These are phyloP conservation scores for Beta corolliflora DNA, from an alignment of 179 eudicot genomes.

Conservation along the genomic window DNA sequence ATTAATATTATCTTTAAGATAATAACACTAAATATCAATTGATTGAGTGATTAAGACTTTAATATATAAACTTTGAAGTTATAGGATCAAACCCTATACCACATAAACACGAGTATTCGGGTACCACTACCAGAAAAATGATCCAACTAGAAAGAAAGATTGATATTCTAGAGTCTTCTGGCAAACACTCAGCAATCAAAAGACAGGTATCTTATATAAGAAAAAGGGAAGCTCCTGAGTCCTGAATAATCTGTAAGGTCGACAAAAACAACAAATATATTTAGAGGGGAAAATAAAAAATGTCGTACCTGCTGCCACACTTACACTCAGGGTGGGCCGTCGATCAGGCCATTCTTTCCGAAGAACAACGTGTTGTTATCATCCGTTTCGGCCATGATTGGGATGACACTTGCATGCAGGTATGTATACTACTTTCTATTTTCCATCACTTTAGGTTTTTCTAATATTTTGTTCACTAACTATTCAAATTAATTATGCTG, in stretches of 20 bases:
- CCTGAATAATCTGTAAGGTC: not conserved
- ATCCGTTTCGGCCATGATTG: slow-evolving; percentile 69
- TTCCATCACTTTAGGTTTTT: no score
- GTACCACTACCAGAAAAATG: no score
- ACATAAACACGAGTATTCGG: no score
- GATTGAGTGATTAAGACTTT: no score
- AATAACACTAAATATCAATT: no score
- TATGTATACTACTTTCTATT: not conserved
- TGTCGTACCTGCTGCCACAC: slow-evolving; percentile 65
- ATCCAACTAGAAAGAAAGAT: no score
- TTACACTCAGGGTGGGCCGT: slow-evolving; percentile 71
- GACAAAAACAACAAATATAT: not conserved
- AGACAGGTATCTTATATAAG: not conserved
- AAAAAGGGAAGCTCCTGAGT: not conserved
- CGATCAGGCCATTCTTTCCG: slow-evolving; percentile 62
- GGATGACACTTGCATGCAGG: slow-evolving; percentile 79
- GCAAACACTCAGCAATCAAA: not conserved
- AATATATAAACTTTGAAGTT: no score
- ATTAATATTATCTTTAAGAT: no score
- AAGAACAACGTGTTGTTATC: slow-evolving; percentile 64
- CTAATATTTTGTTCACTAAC: not conserved
- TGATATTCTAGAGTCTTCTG: not conserved
- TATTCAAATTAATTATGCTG: no score
- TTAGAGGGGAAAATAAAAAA: slow-evolving; percentile 4
- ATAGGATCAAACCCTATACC: no score